phyloP scores from a whole-genome alignment of 768 basidiomycete genomes.

The Tricholoma sp. region DNA sequence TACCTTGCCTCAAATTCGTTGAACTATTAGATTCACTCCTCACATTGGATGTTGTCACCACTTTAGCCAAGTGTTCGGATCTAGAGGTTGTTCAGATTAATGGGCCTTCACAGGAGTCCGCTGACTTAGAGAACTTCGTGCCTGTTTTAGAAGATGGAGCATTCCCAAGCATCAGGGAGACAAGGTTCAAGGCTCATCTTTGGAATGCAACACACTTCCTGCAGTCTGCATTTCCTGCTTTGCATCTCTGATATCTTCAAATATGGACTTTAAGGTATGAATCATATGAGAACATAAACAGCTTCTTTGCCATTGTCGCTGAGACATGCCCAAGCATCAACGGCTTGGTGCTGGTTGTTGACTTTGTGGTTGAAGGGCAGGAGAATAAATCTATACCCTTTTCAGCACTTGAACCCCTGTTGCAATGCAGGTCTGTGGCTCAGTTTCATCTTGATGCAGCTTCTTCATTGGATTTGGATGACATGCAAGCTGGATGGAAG shows the following conservation, averaged over 20 bases:
- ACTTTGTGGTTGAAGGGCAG: background rate
- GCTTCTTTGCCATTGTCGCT: slow-evolving; percentile 5
- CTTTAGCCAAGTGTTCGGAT: slow-evolving; percentile 7
- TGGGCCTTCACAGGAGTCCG: background rate
- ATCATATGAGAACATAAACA: background rate
- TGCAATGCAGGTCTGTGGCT: slow-evolving; percentile 5
- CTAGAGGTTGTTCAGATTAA: slow-evolving; percentile 4
- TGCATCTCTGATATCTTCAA: slow-evolving; percentile 3
- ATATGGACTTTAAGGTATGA: slow-evolving; percentile 6
- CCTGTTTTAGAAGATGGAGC: slow-evolving; percentile 4
- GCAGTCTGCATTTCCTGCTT: slow-evolving; percentile 5
- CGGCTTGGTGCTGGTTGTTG: slow-evolving; percentile 1
- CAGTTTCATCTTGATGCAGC: slow-evolving; percentile 1
- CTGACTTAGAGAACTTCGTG: slow-evolving; percentile 11
- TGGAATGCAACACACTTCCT: slow-evolving; percentile 6
- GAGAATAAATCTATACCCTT: slow-evolving; percentile 1
- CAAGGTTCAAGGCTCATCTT: slow-evolving; percentile 8
- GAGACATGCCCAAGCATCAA: slow-evolving; percentile 6
- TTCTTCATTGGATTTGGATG: slow-evolving; percentile 6
- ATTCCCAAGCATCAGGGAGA: slow-evolving; percentile 6
- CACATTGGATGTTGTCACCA: slow-evolving; percentile 9
- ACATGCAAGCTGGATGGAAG: background rate
- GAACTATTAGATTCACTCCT: no score
- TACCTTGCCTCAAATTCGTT: slow-evolving; percentile 14
- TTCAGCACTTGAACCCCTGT: slow-evolving; percentile 5